These are phyloP conservation scores for Sequoiadendron giganteum DNA, from an alignment of 75 land plant species.

Conservation along the genomic window DNA sequence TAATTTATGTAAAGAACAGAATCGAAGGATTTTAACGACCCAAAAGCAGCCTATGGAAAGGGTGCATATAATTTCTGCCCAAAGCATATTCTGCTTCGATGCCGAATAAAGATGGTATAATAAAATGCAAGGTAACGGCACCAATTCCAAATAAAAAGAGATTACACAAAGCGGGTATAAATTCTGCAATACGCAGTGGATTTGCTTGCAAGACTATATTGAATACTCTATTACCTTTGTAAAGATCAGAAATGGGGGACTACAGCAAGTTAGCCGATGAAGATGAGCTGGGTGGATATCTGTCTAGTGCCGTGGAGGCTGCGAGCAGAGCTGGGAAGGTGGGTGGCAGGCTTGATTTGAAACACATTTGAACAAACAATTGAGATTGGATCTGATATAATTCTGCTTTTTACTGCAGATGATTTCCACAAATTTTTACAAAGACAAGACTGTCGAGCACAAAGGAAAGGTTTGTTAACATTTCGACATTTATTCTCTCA, in stretches of 20 bases:
- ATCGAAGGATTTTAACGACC: no score
- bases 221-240: background rate
- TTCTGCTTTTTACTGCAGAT: background rate
- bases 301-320: slow-evolving; percentile 6
- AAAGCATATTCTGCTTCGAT: no score
- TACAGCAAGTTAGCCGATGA: background rate
- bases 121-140: no score
- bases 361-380: background rate
- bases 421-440: slow-evolving; percentile 12
- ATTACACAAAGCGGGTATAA: background rate
- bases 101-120: no score
- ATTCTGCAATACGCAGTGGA: background rate
- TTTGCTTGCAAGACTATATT: background rate
- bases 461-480: slow-evolving; percentile 6
- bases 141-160: no score
- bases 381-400: background rate
- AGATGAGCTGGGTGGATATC: slow-evolving; percentile 3
- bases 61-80: no score
- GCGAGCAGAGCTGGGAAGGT: slow-evolving; percentile 8
- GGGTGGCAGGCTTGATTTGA: background rate
- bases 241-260: slow-evolving; percentile 5
- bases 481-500: background rate
- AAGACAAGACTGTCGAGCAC: slow-evolving; percentile 9
- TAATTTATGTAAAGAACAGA: no score
- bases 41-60: no score